A percentile compares a stretch with the other conserved stretches of the same genome.
Conservation (phyloP, 169 alveolate species). For the Plasmodium billcollinsi region DNA sequence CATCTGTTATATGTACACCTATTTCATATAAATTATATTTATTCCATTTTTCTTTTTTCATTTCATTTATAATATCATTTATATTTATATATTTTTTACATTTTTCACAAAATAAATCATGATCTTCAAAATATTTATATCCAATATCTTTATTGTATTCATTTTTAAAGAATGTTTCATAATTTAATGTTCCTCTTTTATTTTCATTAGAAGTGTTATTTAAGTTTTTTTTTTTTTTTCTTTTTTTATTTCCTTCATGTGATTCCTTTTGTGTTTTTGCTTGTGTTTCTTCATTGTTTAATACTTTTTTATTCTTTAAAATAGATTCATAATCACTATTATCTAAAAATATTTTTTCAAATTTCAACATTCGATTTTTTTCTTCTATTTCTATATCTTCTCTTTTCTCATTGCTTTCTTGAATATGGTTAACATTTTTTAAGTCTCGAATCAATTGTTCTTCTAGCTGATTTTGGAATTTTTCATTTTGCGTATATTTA, state of each 20-base stretch:
- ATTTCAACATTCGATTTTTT: not conserved
- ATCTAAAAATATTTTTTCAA: not conserved
- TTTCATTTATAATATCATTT: slow-evolving; percentile 45
- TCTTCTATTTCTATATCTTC: not conserved
- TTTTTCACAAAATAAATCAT: slow-evolving; percentile 55
- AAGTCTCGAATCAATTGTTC: not conserved
- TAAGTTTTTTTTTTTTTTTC: not conserved
- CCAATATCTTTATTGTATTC: slow-evolving; percentile 55
- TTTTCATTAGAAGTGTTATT: no score
- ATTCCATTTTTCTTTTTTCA: slow-evolving; percentile 21
- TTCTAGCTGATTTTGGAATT: not conserved
- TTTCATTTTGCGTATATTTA: not conserved
- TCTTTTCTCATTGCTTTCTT: not conserved
- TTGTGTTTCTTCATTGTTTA: not conserved
- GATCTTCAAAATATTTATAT: not conserved
- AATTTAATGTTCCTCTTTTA: not conserved
- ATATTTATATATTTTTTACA: slow-evolving; percentile 37
- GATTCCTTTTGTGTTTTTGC: not conserved
- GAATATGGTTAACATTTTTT: not conserved
- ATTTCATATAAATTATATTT: slow-evolving; percentile 84
- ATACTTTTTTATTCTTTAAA: not conserved
- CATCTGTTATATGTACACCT: slow-evolving; percentile 98
- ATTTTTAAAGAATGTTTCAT: slow-evolving; percentile 21
- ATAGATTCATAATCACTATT: slow-evolving; percentile 11
- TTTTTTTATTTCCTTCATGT: not conserved